phyloP scores from a whole-genome alignment of 352 stramenopile genomes.

The Thalassiosira hispida region DNA sequence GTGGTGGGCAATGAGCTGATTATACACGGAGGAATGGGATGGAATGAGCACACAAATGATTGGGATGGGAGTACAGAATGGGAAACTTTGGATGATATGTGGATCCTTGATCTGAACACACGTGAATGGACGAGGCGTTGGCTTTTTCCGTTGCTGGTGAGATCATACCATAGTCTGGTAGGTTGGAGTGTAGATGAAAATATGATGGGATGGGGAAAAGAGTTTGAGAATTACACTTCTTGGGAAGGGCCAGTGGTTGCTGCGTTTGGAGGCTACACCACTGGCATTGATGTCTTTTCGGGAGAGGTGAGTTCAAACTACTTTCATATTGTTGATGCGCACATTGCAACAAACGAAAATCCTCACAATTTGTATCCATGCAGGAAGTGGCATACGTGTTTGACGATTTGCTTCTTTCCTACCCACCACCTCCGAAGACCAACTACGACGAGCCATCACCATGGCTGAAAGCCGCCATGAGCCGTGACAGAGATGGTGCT shows the following conservation, averaged over 20 bases:
- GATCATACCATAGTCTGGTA: constrained; percentile 61
- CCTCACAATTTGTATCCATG: neutral
- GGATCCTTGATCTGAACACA: constrained; percentile 61
- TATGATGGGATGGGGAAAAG: constrained; percentile 24
- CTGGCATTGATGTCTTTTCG: constrained; percentile 45
- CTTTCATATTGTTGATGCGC: neutral
- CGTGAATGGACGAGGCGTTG: constrained; percentile 46
- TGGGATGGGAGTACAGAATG: constrained; percentile 57
- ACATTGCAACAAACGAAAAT: neutral
- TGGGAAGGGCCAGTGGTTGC: constrained; percentile 42
- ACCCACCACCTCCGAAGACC: constrained; percentile 24
- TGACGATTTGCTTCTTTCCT: constrained; percentile 59
- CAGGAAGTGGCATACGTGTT: constrained; percentile 63
- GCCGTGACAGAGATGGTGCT: constrained; percentile 3
- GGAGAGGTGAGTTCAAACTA: constrained; percentile 35
- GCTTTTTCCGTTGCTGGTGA: constrained; percentile 44
- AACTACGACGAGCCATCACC: constrained; percentile 18
- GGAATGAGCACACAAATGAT: constrained; percentile 34
- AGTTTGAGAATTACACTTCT: constrained; percentile 45
- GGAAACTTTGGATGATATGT: constrained; percentile 62
- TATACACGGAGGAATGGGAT: constrained; percentile 62
- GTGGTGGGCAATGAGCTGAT: constrained; percentile 63
- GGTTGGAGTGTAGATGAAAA: constrained; percentile 43
- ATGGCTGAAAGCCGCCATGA: constrained; percentile 44
- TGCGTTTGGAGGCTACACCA: constrained; percentile 62